Conservation (phyloP, 2,329 filamentous ascomycete genomes). For the Aspergillus sp. region DNA sequence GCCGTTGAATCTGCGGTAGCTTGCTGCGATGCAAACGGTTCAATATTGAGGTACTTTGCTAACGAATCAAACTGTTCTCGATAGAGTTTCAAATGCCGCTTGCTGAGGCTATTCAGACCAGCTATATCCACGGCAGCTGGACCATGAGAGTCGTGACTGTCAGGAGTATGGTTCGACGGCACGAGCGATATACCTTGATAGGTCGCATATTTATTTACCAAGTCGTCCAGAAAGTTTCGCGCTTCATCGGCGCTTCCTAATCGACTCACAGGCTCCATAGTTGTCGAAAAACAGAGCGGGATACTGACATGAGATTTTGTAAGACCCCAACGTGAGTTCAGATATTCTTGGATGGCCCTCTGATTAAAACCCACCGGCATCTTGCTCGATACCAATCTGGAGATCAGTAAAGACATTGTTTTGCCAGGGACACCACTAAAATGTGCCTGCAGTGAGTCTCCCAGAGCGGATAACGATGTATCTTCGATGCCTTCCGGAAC, state of each 20-base stretch:
- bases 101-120: neutral
- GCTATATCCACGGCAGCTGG: slow-evolving; percentile 1
- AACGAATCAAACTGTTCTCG: slow-evolving; percentile 11
- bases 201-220: slow-evolving; percentile 17
- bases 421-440: slow-evolving; percentile 35
- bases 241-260: slow-evolving; percentile 17
- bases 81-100: slow-evolving; percentile 8
- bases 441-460: slow-evolving; percentile 26
- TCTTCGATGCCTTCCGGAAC: slow-evolving; percentile 44
- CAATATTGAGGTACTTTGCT: slow-evolving; percentile 8
- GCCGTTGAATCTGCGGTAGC: neutral
- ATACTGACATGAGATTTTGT: slow-evolving; percentile 19
- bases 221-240: slow-evolving; percentile 22
- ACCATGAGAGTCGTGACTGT: neutral
- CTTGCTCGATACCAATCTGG: slow-evolving; percentile 28
- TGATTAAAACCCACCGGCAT: slow-evolving; percentile 31
- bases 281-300: slow-evolving; percentile 23
- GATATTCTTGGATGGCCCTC: slow-evolving; percentile 19
- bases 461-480: slow-evolving; percentile 34
- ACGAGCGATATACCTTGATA: slow-evolving; percentile 15
- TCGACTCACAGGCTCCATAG: slow-evolving; percentile 21
- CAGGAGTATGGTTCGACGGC: neutral
- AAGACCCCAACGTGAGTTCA: slow-evolving; percentile 29
- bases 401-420: slow-evolving; percentile 28
- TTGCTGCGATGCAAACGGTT: neutral